Evolutionary conservation across 345 rosid species (phyloP), one percentile per base, ranked within the genome.

Genomic region (Physaria fendleri): DNA sequence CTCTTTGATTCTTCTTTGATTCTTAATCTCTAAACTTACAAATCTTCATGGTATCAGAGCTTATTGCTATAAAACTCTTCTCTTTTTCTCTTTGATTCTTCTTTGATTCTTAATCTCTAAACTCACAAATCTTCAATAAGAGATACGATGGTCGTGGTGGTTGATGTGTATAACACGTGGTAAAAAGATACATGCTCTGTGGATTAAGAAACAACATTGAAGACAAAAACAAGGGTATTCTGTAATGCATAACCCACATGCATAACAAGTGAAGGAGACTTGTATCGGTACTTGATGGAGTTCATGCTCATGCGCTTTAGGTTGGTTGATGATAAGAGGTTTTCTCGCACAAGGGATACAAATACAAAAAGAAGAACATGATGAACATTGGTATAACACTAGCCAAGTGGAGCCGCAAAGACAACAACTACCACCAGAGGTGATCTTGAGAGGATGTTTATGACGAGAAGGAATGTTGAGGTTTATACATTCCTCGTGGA

Each of bases 331-430:
- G 3, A 4, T 27, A 3, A 49, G 5, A 18, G 67, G 49, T 28
- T 13, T 9, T 63, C 50, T 62, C 30, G 32, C 50, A 50, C 67
- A 62, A 9, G 0, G 16, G 41, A 50, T 13, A 53, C 58, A 53
- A 6, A 21, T 35, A 33, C 0, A 0, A 7, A 53, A 53, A 53
- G 4, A n/a, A 13, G 29, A 53, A 3, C 3, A n/a, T n/a, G n/a
- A n/a, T 21, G 8, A 7, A 34, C 58, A 53, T 8, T 7, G 12
- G 22, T 52, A 52, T 18, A 6, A 4, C 18, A 50, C 17, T 15
- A 2, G 1, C 20, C 17, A 18, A 7, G 1, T 0, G 18, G 32
- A 23, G 6, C 0, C 1, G 2, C 52, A 33, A 32, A 61, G 47
- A 48, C 10, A 17, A 4, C 66, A 61, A n/a, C n/a, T n/a, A n/a